A percentile compares a stretch with the other conserved stretches of the same genome.
phyloP scores from a whole-genome alignment of 2,329 filamentous ascomycete species.

The Endoconidiophora laricicola region DNA sequence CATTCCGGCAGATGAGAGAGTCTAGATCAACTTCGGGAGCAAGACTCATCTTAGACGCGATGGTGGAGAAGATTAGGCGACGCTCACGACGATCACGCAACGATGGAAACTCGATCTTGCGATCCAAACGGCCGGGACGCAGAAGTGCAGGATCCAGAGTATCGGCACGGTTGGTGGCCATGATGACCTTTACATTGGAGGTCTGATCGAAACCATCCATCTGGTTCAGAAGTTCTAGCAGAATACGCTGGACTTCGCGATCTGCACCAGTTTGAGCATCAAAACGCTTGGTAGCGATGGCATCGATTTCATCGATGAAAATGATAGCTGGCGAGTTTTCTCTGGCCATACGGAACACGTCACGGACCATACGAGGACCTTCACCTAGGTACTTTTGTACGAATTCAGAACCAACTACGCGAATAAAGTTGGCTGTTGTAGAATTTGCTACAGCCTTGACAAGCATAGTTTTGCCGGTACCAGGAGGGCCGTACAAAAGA shows the following conservation, averaged over 20 bases:
- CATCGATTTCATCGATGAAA: slow-evolving; percentile 99
- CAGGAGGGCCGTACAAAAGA: slow-evolving; percentile 85
- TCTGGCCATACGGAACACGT: slow-evolving; percentile 96
- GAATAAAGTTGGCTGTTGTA: slow-evolving; percentile 95
- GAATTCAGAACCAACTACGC: slow-evolving; percentile 94
- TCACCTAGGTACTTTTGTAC: slow-evolving; percentile 98
- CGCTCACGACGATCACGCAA: slow-evolving; percentile 87
- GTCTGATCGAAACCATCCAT: slow-evolving; percentile 99
- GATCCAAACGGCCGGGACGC: slow-evolving; percentile 83
- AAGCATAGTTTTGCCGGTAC: slow-evolving; percentile 92
- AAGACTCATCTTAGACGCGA: slow-evolving; percentile 91
- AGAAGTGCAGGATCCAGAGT: slow-evolving; percentile 90
- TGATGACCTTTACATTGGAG: slow-evolving; percentile 98
- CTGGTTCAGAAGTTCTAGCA: slow-evolving; percentile 93
- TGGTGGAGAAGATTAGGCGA: slow-evolving; percentile 92
- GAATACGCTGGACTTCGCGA: slow-evolving; percentile 93
- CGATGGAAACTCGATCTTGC: slow-evolving; percentile 98
- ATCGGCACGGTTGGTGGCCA: slow-evolving; percentile 97
- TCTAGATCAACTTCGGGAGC: slow-evolving; percentile 94
- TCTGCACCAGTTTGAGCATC: slow-evolving; percentile 97
- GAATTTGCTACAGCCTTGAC: slow-evolving; percentile 98
- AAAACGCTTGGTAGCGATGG: slow-evolving; percentile 97
- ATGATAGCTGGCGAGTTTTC: slow-evolving; percentile 98
- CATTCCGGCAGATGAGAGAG: slow-evolving; percentile 88
- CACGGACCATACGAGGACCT: slow-evolving; percentile 94